Conservation (phyloP, 1,139 yeast genomes). For the Yamadazyma atmosphaerica region DNA sequence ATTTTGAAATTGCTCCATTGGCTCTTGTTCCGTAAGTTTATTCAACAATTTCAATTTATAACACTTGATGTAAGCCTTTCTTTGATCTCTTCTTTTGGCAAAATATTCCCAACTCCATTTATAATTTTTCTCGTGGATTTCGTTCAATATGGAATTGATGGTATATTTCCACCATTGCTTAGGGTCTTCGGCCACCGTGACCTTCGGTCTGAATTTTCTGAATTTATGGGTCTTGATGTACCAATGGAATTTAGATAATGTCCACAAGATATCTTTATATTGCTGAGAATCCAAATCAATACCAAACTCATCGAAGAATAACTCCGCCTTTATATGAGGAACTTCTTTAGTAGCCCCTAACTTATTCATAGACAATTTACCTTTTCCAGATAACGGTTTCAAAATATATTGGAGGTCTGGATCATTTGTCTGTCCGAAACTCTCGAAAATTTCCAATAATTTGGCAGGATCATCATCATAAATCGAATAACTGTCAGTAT, state of each 20-base stretch:
- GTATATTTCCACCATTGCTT: slow-evolving; percentile 81
- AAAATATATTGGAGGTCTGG: slow-evolving; percentile 61
- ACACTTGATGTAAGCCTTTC: slow-evolving; percentile 64
- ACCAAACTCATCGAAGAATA: slow-evolving; percentile 85
- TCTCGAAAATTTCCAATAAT: slow-evolving; percentile 43
- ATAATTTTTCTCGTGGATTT: slow-evolving; percentile 76
- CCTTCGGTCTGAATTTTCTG: slow-evolving; percentile 67
- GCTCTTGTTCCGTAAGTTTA: slow-evolving; percentile 29
- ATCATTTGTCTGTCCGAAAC: slow-evolving; percentile 20
- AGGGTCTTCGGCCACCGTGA: slow-evolving; percentile 65
- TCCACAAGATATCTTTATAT: slow-evolving; percentile 78
- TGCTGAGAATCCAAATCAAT: slow-evolving; percentile 82
- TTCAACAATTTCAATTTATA: slow-evolving; percentile 59
- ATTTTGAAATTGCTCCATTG: slow-evolving; percentile 43
- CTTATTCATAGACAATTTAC: slow-evolving; percentile 80
- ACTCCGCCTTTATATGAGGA: slow-evolving; percentile 77
- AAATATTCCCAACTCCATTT: slow-evolving; percentile 91
- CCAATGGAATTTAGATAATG: slow-evolving; percentile 81
- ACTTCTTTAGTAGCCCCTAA: slow-evolving; percentile 62
- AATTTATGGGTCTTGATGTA: slow-evolving; percentile 75
- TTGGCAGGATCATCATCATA: slow-evolving; percentile 44
- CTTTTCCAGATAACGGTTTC: slow-evolving; percentile 87
- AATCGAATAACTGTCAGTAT: slow-evolving; percentile 61
- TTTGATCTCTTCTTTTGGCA: slow-evolving; percentile 66
- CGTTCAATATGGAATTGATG: slow-evolving; percentile 68